These are phyloP conservation scores for Hansenula lynferdii DNA, from an alignment of 1,139 yeast species.

Conservation along the genomic window DNA sequence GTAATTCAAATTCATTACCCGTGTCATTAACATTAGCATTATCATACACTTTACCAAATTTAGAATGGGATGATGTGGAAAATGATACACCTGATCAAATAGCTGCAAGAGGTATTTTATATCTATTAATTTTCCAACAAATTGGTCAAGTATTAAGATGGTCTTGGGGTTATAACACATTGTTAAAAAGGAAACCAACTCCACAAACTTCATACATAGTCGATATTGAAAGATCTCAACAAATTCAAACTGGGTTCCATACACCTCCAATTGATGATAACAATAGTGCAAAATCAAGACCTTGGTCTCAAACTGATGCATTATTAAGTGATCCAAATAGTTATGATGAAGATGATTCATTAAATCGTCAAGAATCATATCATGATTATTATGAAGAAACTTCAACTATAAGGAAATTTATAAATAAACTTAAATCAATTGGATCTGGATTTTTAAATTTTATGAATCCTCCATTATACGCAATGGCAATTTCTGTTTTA, in stretches of 20 bases:
- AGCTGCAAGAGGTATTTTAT: slow-evolving; percentile 71
- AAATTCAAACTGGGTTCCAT: too few relatives aligned
- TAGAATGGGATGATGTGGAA: slow-evolving; percentile 67
- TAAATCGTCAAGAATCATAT: not conserved
- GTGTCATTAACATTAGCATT: slow-evolving; percentile 68
- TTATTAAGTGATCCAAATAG: slow-evolving; percentile 3
- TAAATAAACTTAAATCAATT: slow-evolving; percentile 1
- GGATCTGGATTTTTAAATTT: slow-evolving; percentile 26
- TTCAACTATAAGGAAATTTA: not conserved
- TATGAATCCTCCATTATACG: slow-evolving; percentile 95
- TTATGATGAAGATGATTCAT: not conserved
- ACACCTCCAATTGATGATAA: not conserved
- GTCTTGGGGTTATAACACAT: slow-evolving; percentile 78
- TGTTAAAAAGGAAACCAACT: slow-evolving; percentile 36
- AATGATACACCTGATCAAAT: slow-evolving; percentile 61
- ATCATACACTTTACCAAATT: slow-evolving; percentile 66
- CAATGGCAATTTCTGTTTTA: slow-evolving; percentile 78
- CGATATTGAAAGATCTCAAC: slow-evolving; percentile 1
- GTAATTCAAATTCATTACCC: slow-evolving; percentile 73
- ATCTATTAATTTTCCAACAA: slow-evolving; percentile 69
- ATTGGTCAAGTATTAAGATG: slow-evolving; percentile 74
- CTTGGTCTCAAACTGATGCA: slow-evolving; percentile 5
- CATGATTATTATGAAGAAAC: not conserved
- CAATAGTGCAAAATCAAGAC: not conserved
- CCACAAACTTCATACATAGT: not conserved